Evolutionary conservation across 2,329 filamentous ascomycete genomes (phyloP).

Genomic region (Ambrosiella cleistominuta): DNA sequence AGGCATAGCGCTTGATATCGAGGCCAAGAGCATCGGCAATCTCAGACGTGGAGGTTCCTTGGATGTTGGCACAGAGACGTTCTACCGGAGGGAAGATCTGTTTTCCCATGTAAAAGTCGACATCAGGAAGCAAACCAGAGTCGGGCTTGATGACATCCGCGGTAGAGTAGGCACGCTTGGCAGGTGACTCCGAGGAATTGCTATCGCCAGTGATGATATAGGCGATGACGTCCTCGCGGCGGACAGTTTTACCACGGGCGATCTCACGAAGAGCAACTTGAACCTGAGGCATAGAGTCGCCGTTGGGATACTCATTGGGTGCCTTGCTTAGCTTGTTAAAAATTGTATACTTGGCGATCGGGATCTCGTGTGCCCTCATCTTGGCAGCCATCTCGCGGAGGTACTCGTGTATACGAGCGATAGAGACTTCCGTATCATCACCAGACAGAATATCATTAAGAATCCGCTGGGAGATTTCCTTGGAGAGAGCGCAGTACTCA

Average conservation of each 20-base stretch:
- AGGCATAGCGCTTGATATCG: constrained; percentile 69
- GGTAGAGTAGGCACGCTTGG: constrained; percentile 77
- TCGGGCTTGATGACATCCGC: constrained; percentile 69
- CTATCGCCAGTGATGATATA: constrained; percentile 74
- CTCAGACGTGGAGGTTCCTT: constrained; percentile 74
- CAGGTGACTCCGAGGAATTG: constrained; percentile 48
- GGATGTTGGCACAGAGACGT: constrained; percentile 89
- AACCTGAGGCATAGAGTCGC: constrained; percentile 87
- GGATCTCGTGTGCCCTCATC: constrained; percentile 67
- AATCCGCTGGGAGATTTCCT: constrained; percentile 79
- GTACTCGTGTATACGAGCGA: constrained; percentile 85
- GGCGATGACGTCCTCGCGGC: constrained; percentile 88
- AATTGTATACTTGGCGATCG: constrained; percentile 82
- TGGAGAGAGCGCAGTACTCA: constrained; percentile 90
- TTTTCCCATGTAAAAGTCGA: constrained; percentile 98
- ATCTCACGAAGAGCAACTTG: constrained; percentile 85
- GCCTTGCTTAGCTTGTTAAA: constrained; percentile 93
- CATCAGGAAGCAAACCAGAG: constrained; percentile 61
- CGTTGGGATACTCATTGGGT: constrained; percentile 85
- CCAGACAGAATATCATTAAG: constrained; percentile 91
- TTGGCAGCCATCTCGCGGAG: constrained; percentile 65
- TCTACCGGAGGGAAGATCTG: constrained; percentile 97
- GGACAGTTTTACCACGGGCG: constrained; percentile 68
- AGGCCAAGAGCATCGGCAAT: constrained; percentile 88
- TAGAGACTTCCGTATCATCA: constrained; percentile 72